Evolutionary conservation across 768 basidiomycete species (phyloP), one percentile per base, ranked within the genome.

Genomic region (Pulveroboletus sp.): DNA sequence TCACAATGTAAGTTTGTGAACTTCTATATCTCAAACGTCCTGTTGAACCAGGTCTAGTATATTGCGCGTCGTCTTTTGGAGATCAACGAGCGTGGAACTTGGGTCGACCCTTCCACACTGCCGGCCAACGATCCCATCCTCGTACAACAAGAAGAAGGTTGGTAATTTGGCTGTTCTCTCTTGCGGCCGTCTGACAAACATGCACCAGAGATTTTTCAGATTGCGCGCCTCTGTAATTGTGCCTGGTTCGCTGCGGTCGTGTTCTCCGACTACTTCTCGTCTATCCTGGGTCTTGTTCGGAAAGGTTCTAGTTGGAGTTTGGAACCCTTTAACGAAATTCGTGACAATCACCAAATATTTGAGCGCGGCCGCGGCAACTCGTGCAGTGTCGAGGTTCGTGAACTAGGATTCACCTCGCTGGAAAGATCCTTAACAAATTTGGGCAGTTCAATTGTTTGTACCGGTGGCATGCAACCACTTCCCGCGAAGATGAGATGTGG

Each of bases 381-480:
- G 13, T 85, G 83, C 66, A 89, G 87, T 66, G 85, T 89, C 26
- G 89, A 93, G 75, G 86, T 86, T 53, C 31, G 69, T 61, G 32
- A 19, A 39, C 34, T 34, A 45, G 6, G 23, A 26, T 35, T 32
- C 2, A 2, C n/a, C n/a, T n/a, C n/a, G n/a, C n/a, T n/a, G n/a
- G n/a, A n/a, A n/a, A n/a, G n/a, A n/a, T n/a, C n/a, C n/a, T n/a
- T 61, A 11, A 61, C 35, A 6, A 5, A n/a, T 4, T 36, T 38
- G 4, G 10, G 17, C 32, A 88, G 85, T 92, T 92, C 73, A 92
- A 92, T 58, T 86, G 85, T 58, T 69, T 92, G 47, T 92, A 92
- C 66, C 79, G 86, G 17, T 81, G 90, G 90, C 90, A 93, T 39
- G 84, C 90, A 1, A 90, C 89, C 0, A 88, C 85, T 0, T 89